Evolutionary conservation across 768 basidiomycete genomes (phyloP).

Genomic region (Hemileccinum impolitum): DNA sequence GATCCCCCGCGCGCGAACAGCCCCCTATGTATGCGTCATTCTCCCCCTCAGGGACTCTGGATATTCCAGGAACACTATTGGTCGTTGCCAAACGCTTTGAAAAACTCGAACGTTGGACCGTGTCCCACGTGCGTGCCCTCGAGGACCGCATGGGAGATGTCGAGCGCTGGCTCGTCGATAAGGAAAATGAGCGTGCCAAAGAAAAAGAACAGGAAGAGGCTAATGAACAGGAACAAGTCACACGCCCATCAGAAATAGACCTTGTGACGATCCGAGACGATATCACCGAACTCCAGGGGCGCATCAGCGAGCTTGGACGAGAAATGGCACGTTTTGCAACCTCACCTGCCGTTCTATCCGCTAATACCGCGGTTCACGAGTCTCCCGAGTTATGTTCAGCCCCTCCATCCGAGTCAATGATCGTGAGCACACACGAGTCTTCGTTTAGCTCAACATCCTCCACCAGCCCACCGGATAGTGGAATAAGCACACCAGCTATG

Average conservation of each 20-base stretch:
- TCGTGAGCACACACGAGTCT: slow-evolving; percentile 30
- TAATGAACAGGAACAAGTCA: slow-evolving; percentile 1
- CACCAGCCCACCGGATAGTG: slow-evolving; percentile 13
- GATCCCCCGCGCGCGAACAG: slow-evolving; percentile 41
- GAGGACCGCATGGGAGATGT: slow-evolving; percentile 91
- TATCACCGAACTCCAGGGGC: slow-evolving; percentile 67
- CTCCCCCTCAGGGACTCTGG: slow-evolving; percentile 63
- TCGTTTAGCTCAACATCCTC: slow-evolving; percentile 20
- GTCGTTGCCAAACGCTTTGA: slow-evolving; percentile 76
- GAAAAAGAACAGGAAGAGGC: slow-evolving; percentile 39
- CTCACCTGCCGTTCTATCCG: slow-evolving; percentile 41
- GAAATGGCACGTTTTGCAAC: slow-evolving; percentile 76
- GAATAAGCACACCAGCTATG: slow-evolving; percentile 12
- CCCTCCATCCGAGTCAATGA: slow-evolving; percentile 47
- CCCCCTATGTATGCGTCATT: slow-evolving; percentile 80
- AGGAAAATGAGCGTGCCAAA: slow-evolving; percentile 55
- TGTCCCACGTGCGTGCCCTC: slow-evolving; percentile 83
- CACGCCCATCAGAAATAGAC: slow-evolving; percentile 31
- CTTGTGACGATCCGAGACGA: slow-evolving; percentile 63
- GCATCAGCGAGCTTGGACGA: slow-evolving; percentile 69
- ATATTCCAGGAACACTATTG: slow-evolving; percentile 70
- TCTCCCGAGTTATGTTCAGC: slow-evolving; percentile 43
- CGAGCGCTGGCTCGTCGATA: slow-evolving; percentile 86
- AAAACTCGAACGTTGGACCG: slow-evolving; percentile 88
- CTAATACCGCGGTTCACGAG: slow-evolving; percentile 44